Percentiles rank a stretch among this genome's conserved stretches.
Conservation (phyloP, 129 eudicot species). For the Dittrichia graveolens region DNA sequence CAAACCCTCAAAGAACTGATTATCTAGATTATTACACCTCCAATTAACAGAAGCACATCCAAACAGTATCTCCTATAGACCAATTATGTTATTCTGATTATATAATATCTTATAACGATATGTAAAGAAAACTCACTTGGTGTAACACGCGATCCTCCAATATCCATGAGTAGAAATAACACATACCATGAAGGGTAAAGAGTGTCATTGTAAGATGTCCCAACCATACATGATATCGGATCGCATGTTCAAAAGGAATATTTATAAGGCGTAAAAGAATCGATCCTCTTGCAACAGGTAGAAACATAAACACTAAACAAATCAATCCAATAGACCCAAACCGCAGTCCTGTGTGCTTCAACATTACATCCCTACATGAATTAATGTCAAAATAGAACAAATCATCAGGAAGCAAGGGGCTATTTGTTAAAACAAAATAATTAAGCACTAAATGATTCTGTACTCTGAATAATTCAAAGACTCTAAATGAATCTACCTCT, state of each 20-base stretch:
- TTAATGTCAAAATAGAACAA: slow-evolving; percentile 11
- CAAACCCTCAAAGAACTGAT: too few relatives aligned
- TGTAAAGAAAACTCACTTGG: slow-evolving; percentile 46
- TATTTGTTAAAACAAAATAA: too few relatives aligned
- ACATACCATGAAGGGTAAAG: slow-evolving; percentile 77
- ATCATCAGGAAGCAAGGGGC: neutral
- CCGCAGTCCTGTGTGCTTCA: slow-evolving; percentile 69
- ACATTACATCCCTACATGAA: slow-evolving; percentile 49
- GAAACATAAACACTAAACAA: slow-evolving; percentile 75
- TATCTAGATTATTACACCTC: too few relatives aligned
- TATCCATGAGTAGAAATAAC: slow-evolving; percentile 61
- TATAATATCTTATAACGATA: neutral
- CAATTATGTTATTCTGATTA: too few relatives aligned
- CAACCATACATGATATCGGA: slow-evolving; percentile 88
- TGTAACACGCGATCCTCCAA: slow-evolving; percentile 50
- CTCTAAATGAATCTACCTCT: too few relatives aligned
- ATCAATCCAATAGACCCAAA: slow-evolving; percentile 69
- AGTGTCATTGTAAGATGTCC: slow-evolving; percentile 87
- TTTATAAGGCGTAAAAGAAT: slow-evolving; percentile 65
- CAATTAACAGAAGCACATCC: too few relatives aligned
- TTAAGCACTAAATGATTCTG: too few relatives aligned
- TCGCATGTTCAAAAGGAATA: slow-evolving; percentile 86
- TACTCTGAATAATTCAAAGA: too few relatives aligned
- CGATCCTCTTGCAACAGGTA: slow-evolving; percentile 86
- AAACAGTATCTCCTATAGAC: too few relatives aligned